Evolutionary conservation across 352 stramenopile species (phyloP).

Genomic region (Pythium rishiriense): DNA sequence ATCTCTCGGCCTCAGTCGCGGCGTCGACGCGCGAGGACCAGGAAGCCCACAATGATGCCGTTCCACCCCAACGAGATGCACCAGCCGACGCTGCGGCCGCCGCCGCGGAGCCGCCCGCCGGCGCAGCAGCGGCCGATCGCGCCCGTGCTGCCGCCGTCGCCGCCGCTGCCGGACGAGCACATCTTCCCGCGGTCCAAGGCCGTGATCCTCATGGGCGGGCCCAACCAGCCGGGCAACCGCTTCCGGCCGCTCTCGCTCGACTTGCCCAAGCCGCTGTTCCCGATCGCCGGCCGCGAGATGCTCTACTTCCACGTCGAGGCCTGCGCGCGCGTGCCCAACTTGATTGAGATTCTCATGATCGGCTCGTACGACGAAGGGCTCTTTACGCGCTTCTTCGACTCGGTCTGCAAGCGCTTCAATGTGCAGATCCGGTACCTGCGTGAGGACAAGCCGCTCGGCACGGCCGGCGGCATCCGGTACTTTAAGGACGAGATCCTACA

Average conservation of each 20-base stretch:
- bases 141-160: slow-evolving; percentile 14
- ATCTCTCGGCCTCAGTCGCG: slow-evolving; percentile 1
- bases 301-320: slow-evolving; percentile 90
- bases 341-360: slow-evolving; percentile 89
- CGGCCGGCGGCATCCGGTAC: slow-evolving; percentile 78
- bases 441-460: slow-evolving; percentile 81
- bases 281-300: slow-evolving; percentile 84
- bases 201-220: slow-evolving; percentile 85
- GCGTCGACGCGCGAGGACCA: neutral
- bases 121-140: slow-evolving; percentile 16
- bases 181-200: slow-evolving; percentile 81
- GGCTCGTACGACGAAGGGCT: slow-evolving; percentile 88
- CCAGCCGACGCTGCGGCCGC: slow-evolving; percentile 13
- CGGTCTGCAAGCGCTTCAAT: slow-evolving; percentile 78
- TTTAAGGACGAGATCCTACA: slow-evolving; percentile 86
- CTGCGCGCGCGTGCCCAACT: slow-evolving; percentile 75
- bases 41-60: slow-evolving; percentile 19
- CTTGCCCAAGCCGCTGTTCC: slow-evolving; percentile 86
- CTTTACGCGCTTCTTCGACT: slow-evolving; percentile 88
- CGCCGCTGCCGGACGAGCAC: slow-evolving; percentile 34
- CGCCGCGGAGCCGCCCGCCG: slow-evolving; percentile 19
- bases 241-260: slow-evolving; percentile 87
- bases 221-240: slow-evolving; percentile 86
- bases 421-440: slow-evolving; percentile 84
- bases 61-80: slow-evolving; percentile 28